These are phyloP conservation scores for Fusarium beomiforme DNA, from an alignment of 2,329 filamentous ascomycete species.

Conservation along the genomic window DNA sequence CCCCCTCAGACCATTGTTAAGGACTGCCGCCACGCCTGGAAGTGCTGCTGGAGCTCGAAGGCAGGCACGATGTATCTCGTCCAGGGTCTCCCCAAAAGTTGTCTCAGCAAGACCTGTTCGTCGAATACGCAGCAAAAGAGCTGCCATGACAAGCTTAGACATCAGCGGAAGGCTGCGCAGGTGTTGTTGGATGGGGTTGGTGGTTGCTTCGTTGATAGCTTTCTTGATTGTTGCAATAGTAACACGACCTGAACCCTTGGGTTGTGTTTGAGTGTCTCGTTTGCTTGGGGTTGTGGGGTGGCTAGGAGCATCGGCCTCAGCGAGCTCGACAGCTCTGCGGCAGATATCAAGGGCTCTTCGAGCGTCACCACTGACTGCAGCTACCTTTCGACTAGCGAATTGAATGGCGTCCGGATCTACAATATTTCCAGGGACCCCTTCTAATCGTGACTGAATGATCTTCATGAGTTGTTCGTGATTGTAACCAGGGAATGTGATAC, in stretches of 20 bases:
- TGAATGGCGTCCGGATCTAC: slow-evolving; percentile 94
- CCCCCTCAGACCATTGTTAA: slow-evolving; percentile 45
- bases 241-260: slow-evolving; percentile 64
- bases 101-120: slow-evolving; percentile 89
- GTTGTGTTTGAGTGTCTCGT: slow-evolving; percentile 43
- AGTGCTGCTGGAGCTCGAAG: slow-evolving; percentile 49
- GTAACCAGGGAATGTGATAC: slow-evolving; percentile 97
- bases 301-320: slow-evolving; percentile 73
- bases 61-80: slow-evolving; percentile 68
- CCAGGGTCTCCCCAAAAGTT: slow-evolving; percentile 86
- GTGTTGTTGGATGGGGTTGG: slow-evolving; percentile 89
- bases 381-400: slow-evolving; percentile 96
- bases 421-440: slow-evolving; percentile 87
- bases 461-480: slow-evolving; percentile 97
- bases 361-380: slow-evolving; percentile 94
- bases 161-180: slow-evolving; percentile 83
- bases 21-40: slow-evolving; percentile 51
- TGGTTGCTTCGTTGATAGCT: slow-evolving; percentile 94
- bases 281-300: slow-evolving; percentile 72
- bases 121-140: slow-evolving; percentile 80
- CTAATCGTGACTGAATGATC: slow-evolving; percentile 93
- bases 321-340: slow-evolving; percentile 91
- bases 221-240: slow-evolving; percentile 94
- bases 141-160: slow-evolving; percentile 86
- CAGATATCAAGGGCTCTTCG: slow-evolving; percentile 94